Percentiles rank a stretch among this genome's conserved stretches.
Evolutionary conservation across 495 filamentous ascomycete genomes (phyloP).

Genomic region (Tuber melanosporum): DNA sequence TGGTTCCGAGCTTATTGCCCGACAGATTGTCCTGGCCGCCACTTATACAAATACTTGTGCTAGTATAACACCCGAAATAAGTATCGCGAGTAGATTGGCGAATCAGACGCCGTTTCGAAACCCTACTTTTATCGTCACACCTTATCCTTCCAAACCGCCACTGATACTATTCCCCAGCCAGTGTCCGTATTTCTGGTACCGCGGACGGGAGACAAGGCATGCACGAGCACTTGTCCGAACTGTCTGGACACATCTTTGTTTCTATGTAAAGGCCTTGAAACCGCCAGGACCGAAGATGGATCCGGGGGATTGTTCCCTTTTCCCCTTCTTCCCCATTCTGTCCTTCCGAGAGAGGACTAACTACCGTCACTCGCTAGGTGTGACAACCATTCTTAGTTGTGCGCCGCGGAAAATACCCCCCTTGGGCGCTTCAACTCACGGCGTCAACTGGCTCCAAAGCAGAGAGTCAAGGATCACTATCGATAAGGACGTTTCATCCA

Average conservation of each 20-base stretch:
- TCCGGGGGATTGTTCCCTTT: neutral
- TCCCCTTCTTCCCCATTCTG: neutral
- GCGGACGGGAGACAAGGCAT: neutral
- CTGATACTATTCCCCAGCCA: neutral
- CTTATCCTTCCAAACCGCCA: neutral
- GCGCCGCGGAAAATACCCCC: neutral
- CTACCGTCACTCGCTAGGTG: neutral
- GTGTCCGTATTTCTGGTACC: neutral
- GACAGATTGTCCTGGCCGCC: neutral
- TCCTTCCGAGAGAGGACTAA: neutral
- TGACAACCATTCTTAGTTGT: neutral
- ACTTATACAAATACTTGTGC: neutral
- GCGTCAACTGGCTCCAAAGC: neutral
- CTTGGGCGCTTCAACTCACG: neutral
- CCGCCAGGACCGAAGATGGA: neutral
- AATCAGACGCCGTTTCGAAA: neutral
- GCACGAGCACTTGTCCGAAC: neutral
- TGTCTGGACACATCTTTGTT: neutral
- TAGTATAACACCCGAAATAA: neutral
- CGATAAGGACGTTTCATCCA: constrained; percentile 2
- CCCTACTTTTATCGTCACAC: neutral
- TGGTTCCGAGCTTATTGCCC: neutral
- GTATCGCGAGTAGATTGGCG: neutral
- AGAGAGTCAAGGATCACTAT: neutral
- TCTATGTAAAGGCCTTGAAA: neutral